phyloP scores from a whole-genome alignment of 331 rosid genomes.

The Cydonia oblonga region DNA sequence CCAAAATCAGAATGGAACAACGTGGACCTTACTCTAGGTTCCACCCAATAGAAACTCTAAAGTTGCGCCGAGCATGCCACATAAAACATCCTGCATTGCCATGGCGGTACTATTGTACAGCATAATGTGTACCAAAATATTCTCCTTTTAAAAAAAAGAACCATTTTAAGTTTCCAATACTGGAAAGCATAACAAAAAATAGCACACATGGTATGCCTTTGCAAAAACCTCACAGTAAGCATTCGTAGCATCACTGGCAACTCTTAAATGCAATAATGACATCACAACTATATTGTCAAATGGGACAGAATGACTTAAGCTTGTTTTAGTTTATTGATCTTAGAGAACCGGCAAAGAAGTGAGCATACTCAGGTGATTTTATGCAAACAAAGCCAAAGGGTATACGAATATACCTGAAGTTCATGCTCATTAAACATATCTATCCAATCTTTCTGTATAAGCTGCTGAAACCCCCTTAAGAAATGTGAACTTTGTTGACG shows the following conservation, averaged over 20 bases:
- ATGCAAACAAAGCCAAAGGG: neutral
- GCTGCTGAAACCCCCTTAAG: constrained; percentile 95
- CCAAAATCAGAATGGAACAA: too few relatives aligned
- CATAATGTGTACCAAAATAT: neutral
- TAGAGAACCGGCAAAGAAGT: neutral
- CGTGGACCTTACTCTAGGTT: neutral
- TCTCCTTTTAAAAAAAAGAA: too few relatives aligned
- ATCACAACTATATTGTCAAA: neutral
- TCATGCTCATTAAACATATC: constrained; percentile 98
- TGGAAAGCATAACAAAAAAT: neutral
- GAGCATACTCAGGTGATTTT: neutral
- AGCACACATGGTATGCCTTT: neutral
- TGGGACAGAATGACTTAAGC: neutral
- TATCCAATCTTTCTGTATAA: constrained; percentile 93
- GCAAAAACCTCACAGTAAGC: neutral
- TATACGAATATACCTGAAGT: constrained; percentile 60
- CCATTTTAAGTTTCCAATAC: neutral
- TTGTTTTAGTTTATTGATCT: neutral
- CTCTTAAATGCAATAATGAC: neutral
- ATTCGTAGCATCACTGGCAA: neutral
- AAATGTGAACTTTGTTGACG: constrained; percentile 97
- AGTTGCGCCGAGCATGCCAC: neutral
- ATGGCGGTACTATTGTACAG: neutral
- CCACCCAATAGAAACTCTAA: neutral
- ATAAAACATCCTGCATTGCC: neutral